Conservation (phyloP, 1,284 basidiomycete genomes). For the Boletellus deceptivus region DNA sequence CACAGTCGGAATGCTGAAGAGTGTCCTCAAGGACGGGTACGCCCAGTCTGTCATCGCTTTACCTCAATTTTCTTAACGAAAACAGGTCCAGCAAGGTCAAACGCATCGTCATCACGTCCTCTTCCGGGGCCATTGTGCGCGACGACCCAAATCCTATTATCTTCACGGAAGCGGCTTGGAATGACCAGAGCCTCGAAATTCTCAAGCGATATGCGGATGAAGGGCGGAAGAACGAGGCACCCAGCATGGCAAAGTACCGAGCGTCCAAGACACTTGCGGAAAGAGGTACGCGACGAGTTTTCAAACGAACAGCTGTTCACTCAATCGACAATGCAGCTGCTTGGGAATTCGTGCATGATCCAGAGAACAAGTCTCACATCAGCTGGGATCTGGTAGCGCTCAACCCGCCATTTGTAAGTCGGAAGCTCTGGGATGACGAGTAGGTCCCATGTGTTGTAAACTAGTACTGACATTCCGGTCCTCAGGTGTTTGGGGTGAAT, state of each 20-base stretch:
- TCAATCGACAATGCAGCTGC: conserved; percentile 33
- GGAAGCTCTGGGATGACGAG: background rate
- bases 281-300: conserved; percentile 35
- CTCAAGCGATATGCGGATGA: conserved; percentile 54
- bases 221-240: conserved; percentile 44
- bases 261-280: conserved; percentile 74
- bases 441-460: too few species aligned
- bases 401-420: conserved; percentile 54
- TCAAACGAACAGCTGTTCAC: background rate
- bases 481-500: conserved; percentile 37
- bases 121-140: conserved; percentile 50
- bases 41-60: conserved; percentile 3
- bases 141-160: conserved; percentile 20
- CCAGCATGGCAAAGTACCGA: conserved; percentile 46
- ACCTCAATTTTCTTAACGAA: background rate
- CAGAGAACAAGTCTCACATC: conserved; percentile 45
- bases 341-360: conserved; percentile 53
- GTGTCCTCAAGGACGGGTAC: conserved; percentile 50
- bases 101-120: conserved; percentile 66
- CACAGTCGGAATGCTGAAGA: conserved; percentile 56
- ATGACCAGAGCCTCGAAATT: conserved; percentile 51
- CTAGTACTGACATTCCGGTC: background rate
- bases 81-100: conserved; percentile 43
- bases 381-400: conserved; percentile 56
- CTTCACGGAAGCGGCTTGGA: conserved; percentile 61